Percentiles rank a stretch among this genome's conserved stretches.
Evolutionary conservation across 2,329 filamentous ascomycete genomes (phyloP).

Genomic region (Phyllachora maydis): DNA sequence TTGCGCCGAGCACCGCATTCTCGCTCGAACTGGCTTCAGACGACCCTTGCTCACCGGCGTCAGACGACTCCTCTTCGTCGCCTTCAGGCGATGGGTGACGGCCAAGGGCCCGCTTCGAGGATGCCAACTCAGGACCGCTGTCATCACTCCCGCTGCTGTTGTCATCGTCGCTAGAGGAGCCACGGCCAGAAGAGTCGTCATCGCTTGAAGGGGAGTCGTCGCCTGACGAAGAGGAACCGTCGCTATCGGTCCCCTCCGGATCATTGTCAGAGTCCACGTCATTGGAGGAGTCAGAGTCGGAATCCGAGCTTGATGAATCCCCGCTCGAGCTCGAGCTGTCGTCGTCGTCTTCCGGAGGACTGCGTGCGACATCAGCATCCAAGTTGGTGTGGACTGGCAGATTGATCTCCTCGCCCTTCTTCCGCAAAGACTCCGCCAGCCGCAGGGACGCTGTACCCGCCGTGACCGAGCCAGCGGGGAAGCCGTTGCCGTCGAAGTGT

Average conservation of each 20-base stretch:
- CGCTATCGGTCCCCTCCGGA: slow-evolving; percentile 3
- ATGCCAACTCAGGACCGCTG: slow-evolving; percentile 6
- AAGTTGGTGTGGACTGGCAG: slow-evolving; percentile 8
- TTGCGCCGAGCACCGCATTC: too few species aligned
- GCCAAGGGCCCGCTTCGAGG: slow-evolving; percentile 3
- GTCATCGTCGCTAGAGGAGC: too few species aligned
- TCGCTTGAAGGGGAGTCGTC: slow-evolving; percentile 6
- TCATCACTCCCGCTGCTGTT: slow-evolving; percentile 6
- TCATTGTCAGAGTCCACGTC: slow-evolving; percentile 3
- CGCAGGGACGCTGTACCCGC: slow-evolving; percentile 13
- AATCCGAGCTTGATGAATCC: slow-evolving; percentile 4
- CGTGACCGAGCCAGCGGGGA: slow-evolving; percentile 17
- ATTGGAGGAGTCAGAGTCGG: slow-evolving; percentile 3
- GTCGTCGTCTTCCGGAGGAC: neutral
- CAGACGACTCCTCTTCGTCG: slow-evolving; percentile 1
- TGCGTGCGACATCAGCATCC: slow-evolving; percentile 2
- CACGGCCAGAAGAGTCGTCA: too few species aligned
- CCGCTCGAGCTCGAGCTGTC: slow-evolving; percentile 1
- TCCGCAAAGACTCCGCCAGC: slow-evolving; percentile 13
- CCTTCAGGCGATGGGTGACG: neutral
- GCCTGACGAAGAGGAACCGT: slow-evolving; percentile 4
- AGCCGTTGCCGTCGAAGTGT: slow-evolving; percentile 15
- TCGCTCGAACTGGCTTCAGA: too few species aligned
- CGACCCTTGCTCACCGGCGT: slow-evolving; percentile 4
- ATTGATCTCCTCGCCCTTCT: slow-evolving; percentile 8